Conservation (phyloP, 2,329 filamentous ascomycete genomes). For the Trichoderma aggressivum region DNA sequence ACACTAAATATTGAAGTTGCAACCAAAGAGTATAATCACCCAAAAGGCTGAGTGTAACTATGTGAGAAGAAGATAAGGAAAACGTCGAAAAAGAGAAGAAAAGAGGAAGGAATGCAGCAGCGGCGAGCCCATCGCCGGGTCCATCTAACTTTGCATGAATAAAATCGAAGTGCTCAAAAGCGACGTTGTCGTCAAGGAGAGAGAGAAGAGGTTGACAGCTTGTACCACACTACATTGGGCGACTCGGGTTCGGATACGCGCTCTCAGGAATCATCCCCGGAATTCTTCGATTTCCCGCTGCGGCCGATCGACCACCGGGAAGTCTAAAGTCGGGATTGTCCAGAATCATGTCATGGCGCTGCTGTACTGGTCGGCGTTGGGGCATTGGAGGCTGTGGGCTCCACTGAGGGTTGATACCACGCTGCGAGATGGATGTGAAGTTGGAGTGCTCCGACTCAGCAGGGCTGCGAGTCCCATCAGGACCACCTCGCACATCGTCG, state of each 20-base stretch:
- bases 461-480: conserved; percentile 61
- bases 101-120: not conserved
- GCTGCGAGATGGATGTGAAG: conserved; percentile 87
- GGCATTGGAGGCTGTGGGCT: conserved; percentile 51
- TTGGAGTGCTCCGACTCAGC: conserved; percentile 75
- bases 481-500: conserved; percentile 58
- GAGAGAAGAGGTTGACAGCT: not conserved
- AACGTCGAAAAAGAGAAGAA: not conserved
- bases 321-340: conserved; percentile 86
- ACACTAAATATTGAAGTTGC: not conserved
- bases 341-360: conserved; percentile 69
- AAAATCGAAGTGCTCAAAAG: not conserved
- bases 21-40: not conserved
- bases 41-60: not conserved
- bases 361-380: conserved; percentile 45
- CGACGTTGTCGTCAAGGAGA: not conserved
- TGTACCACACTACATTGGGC: conserved; percentile 24
- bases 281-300: conserved; percentile 27
- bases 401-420: conserved; percentile 87
- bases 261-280: conserved; percentile 51
- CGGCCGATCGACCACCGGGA: conserved; percentile 42
- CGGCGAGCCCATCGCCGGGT: not conserved
- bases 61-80: not conserved
- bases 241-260: conserved; percentile 48
- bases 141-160: not conserved